A percentile compares a stretch with the other conserved stretches of the same genome.
These are phyloP conservation scores for Fistulina hepatica DNA, from an alignment of 1,284 basidiomycete species.

Conservation along the genomic window DNA sequence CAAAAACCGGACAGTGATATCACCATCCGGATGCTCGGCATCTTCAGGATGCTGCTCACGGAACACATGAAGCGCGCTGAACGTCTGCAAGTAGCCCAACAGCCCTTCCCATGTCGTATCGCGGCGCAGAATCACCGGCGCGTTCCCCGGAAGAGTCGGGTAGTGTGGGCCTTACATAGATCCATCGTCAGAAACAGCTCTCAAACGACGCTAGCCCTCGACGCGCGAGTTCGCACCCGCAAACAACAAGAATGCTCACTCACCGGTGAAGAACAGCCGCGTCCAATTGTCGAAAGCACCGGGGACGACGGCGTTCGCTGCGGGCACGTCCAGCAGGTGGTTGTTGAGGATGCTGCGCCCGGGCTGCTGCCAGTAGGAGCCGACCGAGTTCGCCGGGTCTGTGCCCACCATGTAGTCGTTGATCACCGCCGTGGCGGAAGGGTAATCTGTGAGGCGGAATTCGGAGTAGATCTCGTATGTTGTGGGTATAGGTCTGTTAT, in stretches of 20 bases:
- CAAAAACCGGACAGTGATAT: conserved; percentile 56
- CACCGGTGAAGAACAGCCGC: conserved; percentile 46
- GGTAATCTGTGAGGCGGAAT: conserved; percentile 55
- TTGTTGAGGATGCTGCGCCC: conserved; percentile 68
- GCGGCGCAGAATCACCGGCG: conserved; percentile 48
- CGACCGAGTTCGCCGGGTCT: conserved; percentile 45
- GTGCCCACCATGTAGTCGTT: conserved; percentile 47
- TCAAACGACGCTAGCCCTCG: too few species aligned
- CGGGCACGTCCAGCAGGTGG: conserved; percentile 59
- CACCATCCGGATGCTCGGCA: conserved; percentile 34
- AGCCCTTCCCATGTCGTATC: conserved; percentile 55
- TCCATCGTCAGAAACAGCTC: too few species aligned
- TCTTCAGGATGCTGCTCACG: conserved; percentile 57
- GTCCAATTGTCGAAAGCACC: conserved; percentile 31
- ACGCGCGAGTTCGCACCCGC: too few species aligned
- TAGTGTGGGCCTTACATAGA: conserved; percentile 20
- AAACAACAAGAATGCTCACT: conserved; percentile 8
- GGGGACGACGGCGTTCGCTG: conserved; percentile 33
- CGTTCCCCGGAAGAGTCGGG: conserved; percentile 31
- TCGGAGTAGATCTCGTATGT: conserved; percentile 67
- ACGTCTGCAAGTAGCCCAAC: conserved; percentile 61
- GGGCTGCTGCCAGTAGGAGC: conserved; percentile 72
- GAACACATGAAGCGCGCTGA: conserved; percentile 63
- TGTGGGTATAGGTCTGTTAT: neutral
- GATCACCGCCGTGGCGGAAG: conserved; percentile 48